phyloP scores from a whole-genome alignment of 2,329 filamentous ascomycete genomes.

The Cytospora mali region DNA sequence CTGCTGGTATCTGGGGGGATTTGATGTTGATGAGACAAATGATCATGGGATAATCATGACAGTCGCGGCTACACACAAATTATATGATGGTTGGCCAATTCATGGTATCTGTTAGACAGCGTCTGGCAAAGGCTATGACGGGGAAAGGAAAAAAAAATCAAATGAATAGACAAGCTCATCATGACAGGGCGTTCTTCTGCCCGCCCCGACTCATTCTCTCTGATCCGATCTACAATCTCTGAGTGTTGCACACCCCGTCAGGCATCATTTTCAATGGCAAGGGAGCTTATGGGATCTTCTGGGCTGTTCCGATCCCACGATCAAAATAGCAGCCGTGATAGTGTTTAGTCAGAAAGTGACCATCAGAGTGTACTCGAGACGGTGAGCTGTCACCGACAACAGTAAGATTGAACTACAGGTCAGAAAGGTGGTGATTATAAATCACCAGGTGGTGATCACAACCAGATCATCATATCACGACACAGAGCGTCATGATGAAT shows the following conservation, averaged over 20 bases:
- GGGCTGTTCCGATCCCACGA: too few species aligned
- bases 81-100: background rate
- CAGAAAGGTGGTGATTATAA: background rate
- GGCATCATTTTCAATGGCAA: too few species aligned
- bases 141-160: too few species aligned
- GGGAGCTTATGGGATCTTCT: too few species aligned
- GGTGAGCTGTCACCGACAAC: too few species aligned
- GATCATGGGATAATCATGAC: slow-evolving; percentile 22
- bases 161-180: background rate
- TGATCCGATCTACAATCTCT: too few species aligned
- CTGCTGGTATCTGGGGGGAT: background rate
- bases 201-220: background rate
- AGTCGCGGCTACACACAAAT: slow-evolving; percentile 7
- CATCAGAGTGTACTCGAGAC: too few species aligned
- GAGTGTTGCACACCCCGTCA: too few species aligned
- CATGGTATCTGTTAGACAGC: background rate
- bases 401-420: too few species aligned
- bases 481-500: background rate
- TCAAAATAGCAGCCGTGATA: too few species aligned
- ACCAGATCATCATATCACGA: background rate
- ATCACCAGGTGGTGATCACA: background rate
- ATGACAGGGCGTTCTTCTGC: background rate
- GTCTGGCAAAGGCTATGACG: background rate
- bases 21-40: slow-evolving; percentile 16
- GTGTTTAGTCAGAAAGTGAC: too few species aligned